These are phyloP conservation scores for Lasiosphaeria ovina DNA, from an alignment of 495 filamentous ascomycete species.

Conservation along the genomic window DNA sequence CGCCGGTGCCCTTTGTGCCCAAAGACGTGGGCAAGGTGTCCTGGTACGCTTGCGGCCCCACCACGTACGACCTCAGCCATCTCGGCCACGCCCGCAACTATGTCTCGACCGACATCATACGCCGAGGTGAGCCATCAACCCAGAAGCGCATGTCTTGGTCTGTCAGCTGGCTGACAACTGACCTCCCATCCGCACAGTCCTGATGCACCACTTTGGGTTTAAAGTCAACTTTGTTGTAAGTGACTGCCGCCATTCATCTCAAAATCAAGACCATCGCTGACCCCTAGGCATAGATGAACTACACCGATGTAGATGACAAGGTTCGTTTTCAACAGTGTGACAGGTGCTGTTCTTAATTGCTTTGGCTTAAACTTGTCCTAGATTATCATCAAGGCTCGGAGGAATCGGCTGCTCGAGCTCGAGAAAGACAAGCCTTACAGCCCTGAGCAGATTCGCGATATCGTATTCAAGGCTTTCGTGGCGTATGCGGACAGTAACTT, in stretches of 20 bases:
- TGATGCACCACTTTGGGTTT: constrained; percentile 82
- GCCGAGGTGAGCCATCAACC: constrained; percentile 50
- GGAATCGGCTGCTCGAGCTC: constrained; percentile 70
- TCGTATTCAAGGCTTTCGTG: constrained; percentile 62
- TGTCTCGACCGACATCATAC: constrained; percentile 89
- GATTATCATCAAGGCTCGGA: constrained; percentile 81
- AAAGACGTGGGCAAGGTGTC: constrained; percentile 70
- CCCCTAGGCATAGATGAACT: constrained; percentile 63
- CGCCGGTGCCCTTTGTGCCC: constrained; percentile 74
- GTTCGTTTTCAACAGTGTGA: constrained; percentile 31
- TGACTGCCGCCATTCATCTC: not conserved
- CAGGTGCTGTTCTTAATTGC: not conserved
- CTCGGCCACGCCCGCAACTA: constrained; percentile 72
- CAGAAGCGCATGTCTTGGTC: constrained; percentile 55
- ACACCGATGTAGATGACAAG: constrained; percentile 92
- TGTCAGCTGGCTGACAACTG: too few relatives aligned
- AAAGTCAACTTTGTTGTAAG: constrained; percentile 73
- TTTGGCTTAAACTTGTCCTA: constrained; percentile 26
- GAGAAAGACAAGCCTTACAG: constrained; percentile 46
- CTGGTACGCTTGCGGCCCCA: constrained; percentile 92
- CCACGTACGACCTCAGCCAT: constrained; percentile 54
- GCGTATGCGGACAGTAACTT: constrained; percentile 78
- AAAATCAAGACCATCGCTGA: constrained; percentile 3
- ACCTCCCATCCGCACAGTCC: not conserved
- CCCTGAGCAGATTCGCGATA: constrained; percentile 45